Conservation (phyloP, 345 rosid genomes). For the Linum usitatissimum region DNA sequence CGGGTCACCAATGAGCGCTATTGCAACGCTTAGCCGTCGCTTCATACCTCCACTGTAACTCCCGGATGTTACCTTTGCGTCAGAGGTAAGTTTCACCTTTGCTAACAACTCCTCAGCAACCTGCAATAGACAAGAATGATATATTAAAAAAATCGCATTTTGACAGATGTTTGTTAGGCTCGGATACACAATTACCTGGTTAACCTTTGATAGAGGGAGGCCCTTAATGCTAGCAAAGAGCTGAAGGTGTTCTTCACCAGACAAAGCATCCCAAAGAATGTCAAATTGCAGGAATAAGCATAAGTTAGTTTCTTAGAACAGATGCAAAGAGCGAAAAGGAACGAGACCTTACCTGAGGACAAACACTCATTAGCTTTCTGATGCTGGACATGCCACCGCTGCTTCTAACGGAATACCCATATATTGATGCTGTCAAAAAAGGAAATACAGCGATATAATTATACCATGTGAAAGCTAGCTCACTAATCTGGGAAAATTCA, state of each 20-base stretch:
- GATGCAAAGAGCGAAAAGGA: neutral
- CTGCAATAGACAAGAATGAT: constrained; percentile 17
- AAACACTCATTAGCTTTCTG: constrained; percentile 68
- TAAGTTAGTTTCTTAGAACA: constrained; percentile 10
- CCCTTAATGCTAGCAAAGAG: constrained; percentile 83
- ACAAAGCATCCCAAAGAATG: constrained; percentile 78
- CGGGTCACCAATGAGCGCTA: constrained; percentile 76
- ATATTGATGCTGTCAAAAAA: constrained; percentile 48
- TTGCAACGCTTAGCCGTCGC: constrained; percentile 89
- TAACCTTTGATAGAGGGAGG: constrained; percentile 44
- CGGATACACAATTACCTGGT: constrained; percentile 34
- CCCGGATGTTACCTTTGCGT: constrained; percentile 61
- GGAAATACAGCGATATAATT: constrained; percentile 4
- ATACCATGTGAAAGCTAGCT: neutral
- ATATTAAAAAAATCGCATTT: neutral
- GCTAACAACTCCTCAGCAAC: constrained; percentile 55
- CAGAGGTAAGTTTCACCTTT: constrained; percentile 58
- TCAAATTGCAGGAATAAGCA: constrained; percentile 43
- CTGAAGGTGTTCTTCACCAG: constrained; percentile 76
- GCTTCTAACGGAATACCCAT: constrained; percentile 62
- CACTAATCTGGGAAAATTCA: neutral
- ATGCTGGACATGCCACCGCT: constrained; percentile 80
- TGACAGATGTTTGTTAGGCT: neutral
- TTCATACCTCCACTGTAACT: constrained; percentile 97
- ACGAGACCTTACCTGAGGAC: constrained; percentile 62